Conservation (phyloP, 306 rosid species). For the Cucumis melo region DNA sequence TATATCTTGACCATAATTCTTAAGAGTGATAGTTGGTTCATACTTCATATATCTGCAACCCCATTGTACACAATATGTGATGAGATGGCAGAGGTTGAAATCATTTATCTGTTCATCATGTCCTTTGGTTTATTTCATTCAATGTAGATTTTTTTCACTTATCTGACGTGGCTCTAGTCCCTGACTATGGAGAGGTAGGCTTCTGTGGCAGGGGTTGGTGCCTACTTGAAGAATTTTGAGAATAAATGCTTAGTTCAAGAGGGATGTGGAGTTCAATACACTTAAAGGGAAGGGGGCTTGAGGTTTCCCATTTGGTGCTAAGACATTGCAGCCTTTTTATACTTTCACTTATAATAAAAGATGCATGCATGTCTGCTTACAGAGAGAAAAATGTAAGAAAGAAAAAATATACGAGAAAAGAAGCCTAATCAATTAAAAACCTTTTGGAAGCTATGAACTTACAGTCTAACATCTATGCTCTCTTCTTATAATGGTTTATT, state of each 20-base stretch:
- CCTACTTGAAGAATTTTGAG: neutral
- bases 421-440: neutral
- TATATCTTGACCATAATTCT: neutral
- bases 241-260: neutral
- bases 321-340: neutral
- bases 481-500: neutral
- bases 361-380: neutral
- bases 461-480: neutral
- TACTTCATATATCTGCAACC: neutral
- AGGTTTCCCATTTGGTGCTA: neutral
- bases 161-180: neutral
- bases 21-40: neutral
- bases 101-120: neutral
- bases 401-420: neutral
- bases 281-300: neutral
- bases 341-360: neutral
- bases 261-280: neutral
- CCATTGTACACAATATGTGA: neutral
- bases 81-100: neutral
- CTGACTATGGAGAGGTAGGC: neutral
- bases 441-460: neutral
- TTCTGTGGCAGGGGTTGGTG: neutral
- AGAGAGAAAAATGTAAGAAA: neutral
- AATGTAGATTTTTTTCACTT: neutral
- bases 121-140: neutral